Conservation (phyloP, 2,329 filamentous ascomycete genomes). For the Fusarium tanahbumbuense region DNA sequence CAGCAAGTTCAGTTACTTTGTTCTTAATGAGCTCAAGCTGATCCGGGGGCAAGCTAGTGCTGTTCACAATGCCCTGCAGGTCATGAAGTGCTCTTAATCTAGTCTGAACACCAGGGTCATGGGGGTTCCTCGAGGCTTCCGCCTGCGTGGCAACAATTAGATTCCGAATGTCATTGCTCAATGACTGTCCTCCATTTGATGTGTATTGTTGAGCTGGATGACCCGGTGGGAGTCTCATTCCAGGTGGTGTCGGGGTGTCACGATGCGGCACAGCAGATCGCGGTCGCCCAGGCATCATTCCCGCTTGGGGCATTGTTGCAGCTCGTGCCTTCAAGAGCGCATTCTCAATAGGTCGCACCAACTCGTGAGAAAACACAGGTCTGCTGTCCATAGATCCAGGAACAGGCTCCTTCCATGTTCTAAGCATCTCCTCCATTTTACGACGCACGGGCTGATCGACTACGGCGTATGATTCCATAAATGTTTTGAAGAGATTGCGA, state of each 20-base stretch:
- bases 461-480: slow-evolving; percentile 95
- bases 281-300: slow-evolving; percentile 58
- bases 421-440: slow-evolving; percentile 97
- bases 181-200: slow-evolving; percentile 55
- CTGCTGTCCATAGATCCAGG: slow-evolving; percentile 92
- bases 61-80: slow-evolving; percentile 79
- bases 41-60: slow-evolving; percentile 80
- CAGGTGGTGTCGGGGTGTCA: slow-evolving; percentile 80
- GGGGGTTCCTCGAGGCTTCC: slow-evolving; percentile 79
- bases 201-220: slow-evolving; percentile 47
- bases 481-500: slow-evolving; percentile 90
- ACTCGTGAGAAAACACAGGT: slow-evolving; percentile 88
- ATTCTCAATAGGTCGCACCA: slow-evolving; percentile 92
- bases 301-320: slow-evolving; percentile 67
- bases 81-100: slow-evolving; percentile 87
- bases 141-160: slow-evolving; percentile 79
- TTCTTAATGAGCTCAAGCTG: slow-evolving; percentile 87
- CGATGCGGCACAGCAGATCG: slow-evolving; percentile 70
- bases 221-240: slow-evolving; percentile 49
- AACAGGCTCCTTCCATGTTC: slow-evolving; percentile 97
- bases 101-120: slow-evolving; percentile 79
- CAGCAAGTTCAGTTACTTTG: slow-evolving; percentile 81
- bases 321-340: slow-evolving; percentile 85
- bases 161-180: slow-evolving; percentile 85
- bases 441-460: slow-evolving; percentile 85